Evolutionary conservation across 768 basidiomycete species (phyloP).

Genomic region (Porphyrellus cyaneotinctus): DNA sequence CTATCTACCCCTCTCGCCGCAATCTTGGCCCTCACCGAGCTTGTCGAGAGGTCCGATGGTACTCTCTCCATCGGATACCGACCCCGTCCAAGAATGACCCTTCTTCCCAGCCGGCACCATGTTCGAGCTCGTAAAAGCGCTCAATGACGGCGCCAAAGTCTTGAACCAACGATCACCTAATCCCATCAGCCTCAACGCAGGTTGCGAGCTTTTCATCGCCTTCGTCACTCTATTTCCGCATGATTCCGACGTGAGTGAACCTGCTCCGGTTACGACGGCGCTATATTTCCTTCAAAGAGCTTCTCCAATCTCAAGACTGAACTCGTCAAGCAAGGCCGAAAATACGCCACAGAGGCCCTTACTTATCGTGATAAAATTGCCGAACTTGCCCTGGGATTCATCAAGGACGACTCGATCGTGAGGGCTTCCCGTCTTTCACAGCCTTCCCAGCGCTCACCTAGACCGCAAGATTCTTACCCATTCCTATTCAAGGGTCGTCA

Average conservation of each 20-base stretch:
- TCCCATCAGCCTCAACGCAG: conserved; percentile 82
- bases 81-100: conserved; percentile 3
- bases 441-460: conserved; percentile 12
- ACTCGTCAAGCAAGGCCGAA: conserved; percentile 75
- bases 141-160: conserved; percentile 67
- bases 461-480: conserved; percentile 83
- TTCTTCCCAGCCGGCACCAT: conserved; percentile 70
- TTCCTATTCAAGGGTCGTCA: conserved; percentile 93
- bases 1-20: conserved; percentile 84
- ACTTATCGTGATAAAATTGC: conserved; percentile 90
- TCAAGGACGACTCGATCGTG: conserved; percentile 91
- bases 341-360: conserved; percentile 73
- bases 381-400: conserved; percentile 82
- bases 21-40: conserved; percentile 77
- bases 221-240: conserved; percentile 85
- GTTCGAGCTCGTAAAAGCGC: conserved; percentile 85
- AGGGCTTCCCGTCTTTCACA: conserved; percentile 26
- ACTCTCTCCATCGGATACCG: conserved; percentile 23
- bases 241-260: conserved; percentile 63
- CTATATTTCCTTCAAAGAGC: conserved; percentile 44
- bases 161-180: conserved; percentile 65
- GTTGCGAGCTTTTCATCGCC: conserved; percentile 85
- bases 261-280: conserved; percentile 9
- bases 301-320: conserved; percentile 81
- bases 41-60: conserved; percentile 80